Evolutionary conservation across 768 basidiomycete species (phyloP).

Genomic region (Lactarius akahatsu): DNA sequence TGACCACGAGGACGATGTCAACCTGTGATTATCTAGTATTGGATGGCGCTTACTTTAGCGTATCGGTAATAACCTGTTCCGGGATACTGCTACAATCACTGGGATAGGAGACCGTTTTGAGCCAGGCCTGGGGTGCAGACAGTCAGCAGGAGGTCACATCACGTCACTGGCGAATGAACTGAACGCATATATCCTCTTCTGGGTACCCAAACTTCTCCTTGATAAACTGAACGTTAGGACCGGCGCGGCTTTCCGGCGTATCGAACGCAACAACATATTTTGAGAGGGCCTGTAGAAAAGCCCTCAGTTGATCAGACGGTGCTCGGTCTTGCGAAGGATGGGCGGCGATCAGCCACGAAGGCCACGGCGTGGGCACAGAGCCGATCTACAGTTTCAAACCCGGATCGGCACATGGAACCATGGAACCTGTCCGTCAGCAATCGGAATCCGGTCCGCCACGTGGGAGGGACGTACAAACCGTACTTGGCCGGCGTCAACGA

Average conservation of each 20-base stretch:
- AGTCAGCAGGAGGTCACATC: neutral
- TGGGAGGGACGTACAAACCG: constrained; percentile 64
- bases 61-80: constrained; percentile 62
- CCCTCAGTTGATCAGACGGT: constrained; percentile 44
- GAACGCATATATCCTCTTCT: constrained; percentile 75
- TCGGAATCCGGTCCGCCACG: constrained; percentile 3
- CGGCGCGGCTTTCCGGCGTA: constrained; percentile 53
- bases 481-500: constrained; percentile 71
- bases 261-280: constrained; percentile 66
- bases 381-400: constrained; percentile 61
- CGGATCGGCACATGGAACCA: neutral
- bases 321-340: constrained; percentile 65
- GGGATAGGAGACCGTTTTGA: constrained; percentile 76
- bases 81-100: constrained; percentile 63
- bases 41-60: constrained; percentile 54
- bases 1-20: constrained; percentile 34
- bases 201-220: constrained; percentile 76
- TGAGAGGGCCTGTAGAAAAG: constrained; percentile 66
- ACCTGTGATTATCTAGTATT: neutral
- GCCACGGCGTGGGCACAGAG: constrained; percentile 91
- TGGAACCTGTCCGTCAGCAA: too few species aligned
- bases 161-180: constrained; percentile 4
- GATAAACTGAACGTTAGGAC: constrained; percentile 71
- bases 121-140: constrained; percentile 63
- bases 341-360: constrained; percentile 93